Evolutionary conservation across 257 asterid genomes (phyloP), one percentile per base, ranked within the genome.

Genomic region (Forsythia viridissima): DNA sequence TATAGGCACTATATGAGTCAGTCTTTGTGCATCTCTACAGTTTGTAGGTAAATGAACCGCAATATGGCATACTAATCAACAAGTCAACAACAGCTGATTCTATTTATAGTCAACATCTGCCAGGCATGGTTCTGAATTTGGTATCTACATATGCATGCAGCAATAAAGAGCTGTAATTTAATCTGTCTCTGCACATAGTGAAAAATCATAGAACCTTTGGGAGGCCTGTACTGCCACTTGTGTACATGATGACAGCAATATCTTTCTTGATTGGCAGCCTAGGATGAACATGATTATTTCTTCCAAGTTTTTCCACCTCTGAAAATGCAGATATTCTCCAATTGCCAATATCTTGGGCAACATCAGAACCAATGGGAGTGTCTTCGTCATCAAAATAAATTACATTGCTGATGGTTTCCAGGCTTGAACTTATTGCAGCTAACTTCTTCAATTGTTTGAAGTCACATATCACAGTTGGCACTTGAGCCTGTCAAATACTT

Each of bases 141-240:
- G 40, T 66, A 76, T 80, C 73, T 20, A 36, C 65, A 63, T 30
- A 61, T 76, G 70, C 59, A 76, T 65, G 84, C 55, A 75, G 68
- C 42, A 82, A 43, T 69, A 18, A 39, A 65, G 34, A 57, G 8
- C 71, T 55, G 66, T 51, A 38, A 57, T 78, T 37, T 52, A 36
- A 34, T 57, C 52, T 77, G 73, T 77, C 43, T 59, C 52, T 16
- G 30, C 59, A 68, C 39, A 55, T 51, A 76, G 76, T 42, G 36
- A 41, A 43, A 73, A 34, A 68, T 44, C 44, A 79, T 69, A 83
- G 63, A 65, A 93, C 98, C 98, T 93, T 93, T 70, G 98, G 98
- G 72, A 89, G 85, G 87, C 97, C 96, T 66, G 98, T 93, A 82
- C 98, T 93, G 81, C 98, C 98, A 88, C 97, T 93, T 30, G 98